A percentile compares a stretch with the other conserved stretches of the same genome.
These are phyloP conservation scores for Hebeloma cylindrosporum DNA, from an alignment of 768 basidiomycete genomes.

Conservation along the genomic window DNA sequence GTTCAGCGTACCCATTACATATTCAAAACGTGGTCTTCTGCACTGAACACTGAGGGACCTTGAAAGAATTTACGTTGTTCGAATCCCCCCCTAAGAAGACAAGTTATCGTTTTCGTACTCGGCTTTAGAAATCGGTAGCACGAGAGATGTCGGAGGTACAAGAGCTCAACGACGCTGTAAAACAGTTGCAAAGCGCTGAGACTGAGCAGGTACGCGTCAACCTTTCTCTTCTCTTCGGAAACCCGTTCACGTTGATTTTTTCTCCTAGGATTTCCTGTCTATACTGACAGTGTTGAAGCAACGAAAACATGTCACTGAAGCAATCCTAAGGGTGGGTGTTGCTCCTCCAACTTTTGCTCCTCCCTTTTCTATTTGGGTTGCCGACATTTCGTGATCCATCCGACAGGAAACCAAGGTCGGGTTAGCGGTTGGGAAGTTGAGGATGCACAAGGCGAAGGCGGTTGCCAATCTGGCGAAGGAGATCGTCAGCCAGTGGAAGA, in stretches of 20 bases:
- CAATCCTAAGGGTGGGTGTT: constrained; percentile 68
- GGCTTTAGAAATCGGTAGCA: constrained; percentile 32
- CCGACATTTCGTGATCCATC: constrained; percentile 10
- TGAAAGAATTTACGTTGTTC: constrained; percentile 5
- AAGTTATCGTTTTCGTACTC: constrained; percentile 23
- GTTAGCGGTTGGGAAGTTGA: constrained; percentile 85
- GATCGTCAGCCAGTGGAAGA: constrained; percentile 90
- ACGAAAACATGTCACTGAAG: constrained; percentile 71
- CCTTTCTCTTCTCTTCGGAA: constrained; percentile 32
- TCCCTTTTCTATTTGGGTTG: constrained; percentile 21
- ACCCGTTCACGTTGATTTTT: constrained; percentile 38
- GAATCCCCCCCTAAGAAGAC: constrained; percentile 7
- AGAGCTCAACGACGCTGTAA: constrained; percentile 80
- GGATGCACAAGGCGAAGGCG: constrained; percentile 67
- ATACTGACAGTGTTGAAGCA: constrained; percentile 65
- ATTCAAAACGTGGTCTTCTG: background rate
- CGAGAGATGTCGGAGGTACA: constrained; percentile 48
- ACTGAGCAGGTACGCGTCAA: constrained; percentile 33
- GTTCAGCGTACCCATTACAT: too few relatives aligned
- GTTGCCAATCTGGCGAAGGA: constrained; percentile 86
- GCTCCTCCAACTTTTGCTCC: constrained; percentile 33
- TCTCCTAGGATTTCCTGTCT: constrained; percentile 57
- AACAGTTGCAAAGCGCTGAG: constrained; percentile 68
- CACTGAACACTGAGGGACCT: constrained; percentile 4
- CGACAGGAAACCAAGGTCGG: constrained; percentile 88